These are phyloP conservation scores for Tylopilus sp. DNA, from an alignment of 768 basidiomycete genomes.

Conservation along the genomic window DNA sequence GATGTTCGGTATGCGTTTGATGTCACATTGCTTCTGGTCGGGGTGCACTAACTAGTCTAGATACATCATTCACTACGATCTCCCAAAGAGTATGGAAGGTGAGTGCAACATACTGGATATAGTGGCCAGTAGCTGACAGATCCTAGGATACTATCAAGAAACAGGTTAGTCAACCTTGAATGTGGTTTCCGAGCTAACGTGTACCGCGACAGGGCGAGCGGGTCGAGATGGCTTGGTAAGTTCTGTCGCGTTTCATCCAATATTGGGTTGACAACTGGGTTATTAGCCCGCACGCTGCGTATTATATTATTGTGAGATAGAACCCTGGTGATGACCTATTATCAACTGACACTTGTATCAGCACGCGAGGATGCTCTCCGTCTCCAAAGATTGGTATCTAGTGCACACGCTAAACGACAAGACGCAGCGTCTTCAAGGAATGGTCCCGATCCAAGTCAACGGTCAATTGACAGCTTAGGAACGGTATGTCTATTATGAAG, in stretches of 20 bases:
- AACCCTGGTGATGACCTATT: not conserved
- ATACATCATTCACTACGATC: slow-evolving; percentile 78
- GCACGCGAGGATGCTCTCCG: slow-evolving; percentile 72
- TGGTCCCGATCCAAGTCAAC: slow-evolving; percentile 63
- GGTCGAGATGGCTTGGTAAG: slow-evolving; percentile 73
- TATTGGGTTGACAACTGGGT: not conserved
- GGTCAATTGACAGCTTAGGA: slow-evolving; percentile 59
- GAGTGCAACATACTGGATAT: not conserved
- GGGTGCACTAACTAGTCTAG: slow-evolving; percentile 30
- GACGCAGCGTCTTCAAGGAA: slow-evolving; percentile 40
- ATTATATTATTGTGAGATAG: slow-evolving; percentile 69
- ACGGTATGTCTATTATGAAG: slow-evolving; percentile 40
- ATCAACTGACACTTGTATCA: slow-evolving; percentile 22
- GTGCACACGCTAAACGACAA: slow-evolving; percentile 44
- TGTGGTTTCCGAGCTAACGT: not conserved
- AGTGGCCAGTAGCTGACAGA: not conserved
- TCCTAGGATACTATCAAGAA: slow-evolving; percentile 80
- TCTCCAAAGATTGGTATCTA: slow-evolving; percentile 51
- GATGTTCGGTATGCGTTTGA: too few species aligned
- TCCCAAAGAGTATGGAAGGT: slow-evolving; percentile 86
- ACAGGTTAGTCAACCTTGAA: slow-evolving; percentile 48
- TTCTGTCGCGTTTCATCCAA: not conserved
- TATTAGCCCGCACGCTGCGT: slow-evolving; percentile 74
- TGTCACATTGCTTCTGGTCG: too few species aligned
- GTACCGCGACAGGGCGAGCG: slow-evolving; percentile 57